phyloP scores from a whole-genome alignment of 148 eudicot species.

The Fallopia convolvulus region DNA sequence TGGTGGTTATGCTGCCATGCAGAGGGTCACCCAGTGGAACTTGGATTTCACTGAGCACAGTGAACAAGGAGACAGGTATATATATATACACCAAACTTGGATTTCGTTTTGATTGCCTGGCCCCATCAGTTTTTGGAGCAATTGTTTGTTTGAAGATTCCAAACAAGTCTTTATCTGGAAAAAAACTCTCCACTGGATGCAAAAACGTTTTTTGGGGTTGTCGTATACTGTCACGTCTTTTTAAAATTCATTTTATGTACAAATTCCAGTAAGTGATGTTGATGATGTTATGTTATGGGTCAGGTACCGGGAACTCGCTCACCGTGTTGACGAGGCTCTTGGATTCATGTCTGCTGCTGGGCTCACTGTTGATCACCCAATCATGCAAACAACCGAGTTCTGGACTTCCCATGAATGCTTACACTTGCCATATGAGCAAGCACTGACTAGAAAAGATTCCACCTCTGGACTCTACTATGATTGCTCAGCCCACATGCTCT shows the following conservation, averaged over 20 bases:
- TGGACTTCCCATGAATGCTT: conserved; percentile 97
- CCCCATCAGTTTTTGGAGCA: background rate
- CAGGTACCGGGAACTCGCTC: conserved; percentile 88
- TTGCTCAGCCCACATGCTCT: conserved; percentile 86
- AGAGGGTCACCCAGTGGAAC: conserved; percentile 28
- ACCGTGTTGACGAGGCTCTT: conserved; percentile 88
- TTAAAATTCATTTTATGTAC: background rate
- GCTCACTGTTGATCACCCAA: conserved; percentile 75
- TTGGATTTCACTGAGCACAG: conserved; percentile 24
- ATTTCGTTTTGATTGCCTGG: background rate
- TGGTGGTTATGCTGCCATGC: conserved; percentile 17
- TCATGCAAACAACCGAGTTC: conserved; percentile 80
- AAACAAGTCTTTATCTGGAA: background rate
- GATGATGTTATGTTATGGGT: background rate
- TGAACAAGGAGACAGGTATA: conserved; percentile 28
- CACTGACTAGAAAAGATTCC: conserved; percentile 81
- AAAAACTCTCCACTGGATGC: background rate
- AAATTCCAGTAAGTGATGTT: background rate
- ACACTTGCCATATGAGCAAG: conserved; percentile 82
- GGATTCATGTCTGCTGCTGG: conserved; percentile 98
- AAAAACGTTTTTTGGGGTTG: background rate
- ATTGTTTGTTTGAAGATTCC: background rate
- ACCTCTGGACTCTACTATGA: conserved; percentile 84
- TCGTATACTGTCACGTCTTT: background rate
- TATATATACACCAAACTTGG: background rate